Base-by-base conservation (phyloP, 106 monocot genomes). In the Hemerocallis citrina region DNA sequence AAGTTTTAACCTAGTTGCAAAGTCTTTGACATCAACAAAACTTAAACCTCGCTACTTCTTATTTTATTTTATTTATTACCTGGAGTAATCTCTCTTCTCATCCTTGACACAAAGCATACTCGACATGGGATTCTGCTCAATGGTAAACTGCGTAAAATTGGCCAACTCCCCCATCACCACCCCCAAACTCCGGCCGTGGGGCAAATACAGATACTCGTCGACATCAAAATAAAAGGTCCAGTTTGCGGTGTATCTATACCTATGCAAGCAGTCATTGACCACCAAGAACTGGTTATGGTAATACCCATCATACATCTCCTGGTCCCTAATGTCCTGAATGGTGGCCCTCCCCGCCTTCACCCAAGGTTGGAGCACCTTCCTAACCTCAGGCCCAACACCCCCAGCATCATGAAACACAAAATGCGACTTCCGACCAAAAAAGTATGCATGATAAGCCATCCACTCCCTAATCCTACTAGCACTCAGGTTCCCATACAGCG, bases 231-330 rank as follows among this genome's bases (percentile, higher is more conserved):
- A 83, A 63, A 88, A 83, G 23, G 73, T 83, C 88, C 88, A 88
- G 34, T 73, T 79, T 2, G 88, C 75, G 22, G 27, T 62, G 59
- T 66, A 59, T 23, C 70, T 57, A 54, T 79, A 79, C 17, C 82
- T 63, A 37, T 88, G 79, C 61, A 88, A 56, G 63, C 88, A 88
- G 20, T 88, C 88, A 23, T 88, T 88, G 8, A 83, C 76, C 14
- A 88, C 76, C 69, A 88, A 25, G 62, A 88, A 88, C 67, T 88
- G 88, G 76, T 88, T 88, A 35, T 88, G 71, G 75, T 88, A 88
- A 63, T 88, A 88, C 27, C 88, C 88, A 55, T 88, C 88, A n/a
- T 63, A 83, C 62, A 64, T 44, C 70, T 73, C 88, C 61, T 82
- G 79, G 35, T 67, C 88, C 38, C 79, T 55, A 15, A 88, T 64